phyloP scores from a whole-genome alignment of 2,329 filamentous ascomycete genomes.

The Juglanconis juglandina region DNA sequence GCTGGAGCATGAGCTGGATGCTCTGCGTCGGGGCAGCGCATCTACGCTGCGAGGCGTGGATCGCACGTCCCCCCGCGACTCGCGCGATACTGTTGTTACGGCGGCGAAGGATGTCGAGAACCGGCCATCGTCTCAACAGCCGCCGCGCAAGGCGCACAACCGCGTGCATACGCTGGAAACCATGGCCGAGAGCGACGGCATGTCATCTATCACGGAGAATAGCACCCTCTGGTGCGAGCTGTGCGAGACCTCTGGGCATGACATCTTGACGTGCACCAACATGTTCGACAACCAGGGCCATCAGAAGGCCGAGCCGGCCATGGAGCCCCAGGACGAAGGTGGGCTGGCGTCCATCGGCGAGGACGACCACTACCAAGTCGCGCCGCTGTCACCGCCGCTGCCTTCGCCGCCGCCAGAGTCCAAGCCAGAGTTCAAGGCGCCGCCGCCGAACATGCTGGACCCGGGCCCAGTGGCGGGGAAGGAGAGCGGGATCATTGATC shows the following conservation, averaged over 20 bases:
- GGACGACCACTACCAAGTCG: slow-evolving; percentile 46
- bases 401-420: slow-evolving; percentile 27
- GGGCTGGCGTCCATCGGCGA: slow-evolving; percentile 19
- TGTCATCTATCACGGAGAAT: slow-evolving; percentile 69
- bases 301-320: slow-evolving; percentile 19
- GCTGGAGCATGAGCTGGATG: slow-evolving; percentile 76
- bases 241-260: slow-evolving; percentile 86
- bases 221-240: slow-evolving; percentile 89
- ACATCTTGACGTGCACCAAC: slow-evolving; percentile 90
- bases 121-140: slow-evolving; percentile 40
- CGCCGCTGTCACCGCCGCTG: slow-evolving; percentile 50
- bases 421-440: slow-evolving; percentile 35
- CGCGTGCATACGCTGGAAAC: slow-evolving; percentile 59
- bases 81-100: slow-evolving; percentile 61
- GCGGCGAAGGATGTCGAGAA: slow-evolving; percentile 50
- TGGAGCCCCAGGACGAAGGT: neutral
- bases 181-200: slow-evolving; percentile 67
- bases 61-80: slow-evolving; percentile 61
- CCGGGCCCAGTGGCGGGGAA: slow-evolving; percentile 72
- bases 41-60: slow-evolving; percentile 44
- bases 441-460: slow-evolving; percentile 61
- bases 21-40: slow-evolving; percentile 48
- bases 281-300: slow-evolving; percentile 62
- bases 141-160: slow-evolving; percentile 38
- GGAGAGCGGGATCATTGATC: slow-evolving; percentile 73